These are phyloP conservation scores for Chalciporus piperatus DNA, from an alignment of 768 basidiomycete genomes.

Conservation along the genomic window DNA sequence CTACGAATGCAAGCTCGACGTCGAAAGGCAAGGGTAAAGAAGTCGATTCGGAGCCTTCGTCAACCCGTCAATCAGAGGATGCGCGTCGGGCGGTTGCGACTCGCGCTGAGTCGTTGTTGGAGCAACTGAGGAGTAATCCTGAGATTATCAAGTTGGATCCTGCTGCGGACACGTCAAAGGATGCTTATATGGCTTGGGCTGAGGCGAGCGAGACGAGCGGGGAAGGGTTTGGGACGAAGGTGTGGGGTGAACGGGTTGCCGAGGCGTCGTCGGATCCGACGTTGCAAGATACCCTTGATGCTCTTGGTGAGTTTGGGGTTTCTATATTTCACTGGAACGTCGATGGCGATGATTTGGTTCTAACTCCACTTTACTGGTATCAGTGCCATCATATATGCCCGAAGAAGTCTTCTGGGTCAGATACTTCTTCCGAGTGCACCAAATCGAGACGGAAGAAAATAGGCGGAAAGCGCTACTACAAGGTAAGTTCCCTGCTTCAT, in stretches of 20 bases:
- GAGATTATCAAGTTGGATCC: conserved; percentile 77
- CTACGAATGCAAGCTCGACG: background rate
- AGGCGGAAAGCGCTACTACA: conserved; percentile 74
- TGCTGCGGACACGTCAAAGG: conserved; percentile 54
- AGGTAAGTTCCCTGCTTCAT: conserved; percentile 42
- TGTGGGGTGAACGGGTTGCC: conserved; percentile 54
- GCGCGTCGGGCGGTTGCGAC: conserved; percentile 60
- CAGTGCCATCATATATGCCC: conserved; percentile 68
- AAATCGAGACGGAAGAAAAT: conserved; percentile 75
- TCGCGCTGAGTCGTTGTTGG: conserved; percentile 74
- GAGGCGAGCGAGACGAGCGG: conserved; percentile 55
- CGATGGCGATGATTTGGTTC: conserved; percentile 16
- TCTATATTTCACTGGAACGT: background rate
- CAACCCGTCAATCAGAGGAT: conserved; percentile 32
- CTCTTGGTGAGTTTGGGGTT: conserved; percentile 49
- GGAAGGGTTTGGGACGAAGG: conserved; percentile 40
- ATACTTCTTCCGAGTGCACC: conserved; percentile 86
- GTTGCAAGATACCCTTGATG: conserved; percentile 51
- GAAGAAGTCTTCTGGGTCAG: conserved; percentile 78
- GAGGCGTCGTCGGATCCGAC: conserved; percentile 48
- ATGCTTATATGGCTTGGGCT: conserved; percentile 62
- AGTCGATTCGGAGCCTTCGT: conserved; percentile 24
- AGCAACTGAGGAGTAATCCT: conserved; percentile 70
- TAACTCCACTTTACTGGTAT: background rate
- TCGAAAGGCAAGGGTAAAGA: conserved; percentile 39